These are phyloP conservation scores for Hysterangium stoloniferum DNA, from an alignment of 768 basidiomycete species.

Conservation along the genomic window DNA sequence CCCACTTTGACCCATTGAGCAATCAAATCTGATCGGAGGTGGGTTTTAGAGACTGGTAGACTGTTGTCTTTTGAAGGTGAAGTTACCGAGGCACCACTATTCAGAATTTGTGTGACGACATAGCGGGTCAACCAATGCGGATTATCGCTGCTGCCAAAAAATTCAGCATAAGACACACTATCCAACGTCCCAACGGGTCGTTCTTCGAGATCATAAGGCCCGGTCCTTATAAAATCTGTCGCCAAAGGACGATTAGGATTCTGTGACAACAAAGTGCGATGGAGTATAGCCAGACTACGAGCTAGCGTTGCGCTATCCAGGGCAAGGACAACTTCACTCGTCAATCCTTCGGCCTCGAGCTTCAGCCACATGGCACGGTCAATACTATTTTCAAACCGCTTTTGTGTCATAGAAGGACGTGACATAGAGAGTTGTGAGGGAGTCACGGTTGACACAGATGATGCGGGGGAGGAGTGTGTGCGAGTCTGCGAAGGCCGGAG, in stretches of 20 bases:
- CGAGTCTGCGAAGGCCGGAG: constrained; percentile 40
- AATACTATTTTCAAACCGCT: neutral
- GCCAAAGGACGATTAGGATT: constrained; percentile 20
- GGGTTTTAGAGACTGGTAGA: constrained; percentile 32
- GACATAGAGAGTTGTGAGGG: constrained; percentile 13
- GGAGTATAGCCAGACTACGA: constrained; percentile 54
- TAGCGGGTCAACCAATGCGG: constrained; percentile 81
- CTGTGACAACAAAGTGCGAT: constrained; percentile 41
- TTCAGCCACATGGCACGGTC: constrained; percentile 39
- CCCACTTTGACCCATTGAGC: constrained; percentile 66
- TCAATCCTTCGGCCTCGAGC: constrained; percentile 59
- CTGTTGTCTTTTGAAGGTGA: neutral
- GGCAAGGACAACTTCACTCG: constrained; percentile 53
- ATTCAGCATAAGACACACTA: constrained; percentile 18
- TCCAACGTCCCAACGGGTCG: neutral
- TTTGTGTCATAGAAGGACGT: constrained; percentile 1
- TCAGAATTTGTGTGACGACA: constrained; percentile 62
- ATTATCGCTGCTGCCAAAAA: constrained; percentile 61
- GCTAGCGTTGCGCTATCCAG: constrained; percentile 59
- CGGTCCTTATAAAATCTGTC: constrained; percentile 1
- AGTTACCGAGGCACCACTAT: constrained; percentile 33
- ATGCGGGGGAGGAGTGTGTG: constrained; percentile 18
- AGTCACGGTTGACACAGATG: neutral
- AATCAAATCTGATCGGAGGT: constrained; percentile 66
- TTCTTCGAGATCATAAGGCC: neutral